Evolutionary conservation across 208 protist species (phyloP), one percentile per base, ranked within the genome.

Genomic region (Wallacemonas sp.): DNA sequence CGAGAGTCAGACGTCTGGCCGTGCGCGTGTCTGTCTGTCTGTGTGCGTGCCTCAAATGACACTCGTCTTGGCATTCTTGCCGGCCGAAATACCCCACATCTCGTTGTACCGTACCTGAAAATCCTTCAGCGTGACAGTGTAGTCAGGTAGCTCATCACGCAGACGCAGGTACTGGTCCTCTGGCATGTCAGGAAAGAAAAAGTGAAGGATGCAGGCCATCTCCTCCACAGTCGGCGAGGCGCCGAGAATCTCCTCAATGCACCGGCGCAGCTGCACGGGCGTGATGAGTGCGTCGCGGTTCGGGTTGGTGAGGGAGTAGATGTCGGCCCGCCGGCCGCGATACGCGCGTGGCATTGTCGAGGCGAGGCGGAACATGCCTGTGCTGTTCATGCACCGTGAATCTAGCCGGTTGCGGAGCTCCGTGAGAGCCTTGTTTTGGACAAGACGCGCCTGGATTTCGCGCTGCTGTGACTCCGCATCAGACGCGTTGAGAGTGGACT

Each of bases 281-380:
- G 89, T 93, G 48, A 97, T 81, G 67, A 82, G 59, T 33, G 89
- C 79, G 61, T 97, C 93, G 38, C 79, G 76, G 20, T 81, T 67
- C 11, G 82, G 81, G 67, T 95, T 94, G 44, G 81, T 82, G 50
- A 97, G 65, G 11, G 82, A 81, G 50, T 86, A 76, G 32, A 96
- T 72, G 48, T 94, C 82, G 2, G 81, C 80, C 16, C 82, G 67
- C 5, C 79, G 76, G 23, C 76, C 77, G 14, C 76, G 62, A 67
- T 94, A 93, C 25, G 87, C 86, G 14, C 89, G 77, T 4, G 89
- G 90, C 84, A 93, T 94, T 41, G 87, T 95, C 11, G 88, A 93
- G 31, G 86, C 82, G 25, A 95, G 72, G 16, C 89, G 87, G 63
- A 97, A 97, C 84, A 97, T 96, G 44, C 92, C 86, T 36, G 69